Base-by-base conservation (phyloP, 371 early-diverging fungal genomes). In the Dichotomocladium elegans region DNA sequence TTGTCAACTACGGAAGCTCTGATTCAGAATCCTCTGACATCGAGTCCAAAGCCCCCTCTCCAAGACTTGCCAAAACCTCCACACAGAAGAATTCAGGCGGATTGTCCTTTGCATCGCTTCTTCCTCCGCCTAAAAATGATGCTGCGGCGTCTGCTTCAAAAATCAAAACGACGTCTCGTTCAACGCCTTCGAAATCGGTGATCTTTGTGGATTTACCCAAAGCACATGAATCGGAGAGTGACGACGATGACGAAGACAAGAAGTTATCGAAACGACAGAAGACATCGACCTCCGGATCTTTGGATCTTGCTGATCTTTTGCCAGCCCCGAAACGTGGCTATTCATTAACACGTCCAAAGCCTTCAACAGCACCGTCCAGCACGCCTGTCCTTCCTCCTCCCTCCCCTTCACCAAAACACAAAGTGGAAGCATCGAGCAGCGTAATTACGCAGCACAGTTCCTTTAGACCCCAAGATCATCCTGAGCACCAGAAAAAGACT, bases 141-240 rank as follows among this genome's bases (percentile, higher is more conserved):
- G n/a, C n/a, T n/a, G n/a, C n/a, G n/a, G n/a, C n/a, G n/a, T 26
- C 42, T 55, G 28, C 35, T 26, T 51, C 46, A 27, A 44, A 30
- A 49, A 12, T 22, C 34, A 14, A 2, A 48, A 17, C 29, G 10
- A 14, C 28, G n/a, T 25, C 31, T 25, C 15, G 28, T 15, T 46
- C 41, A 14, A 9, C 43, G 0, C 14, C 53, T 9, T 45, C 40
- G 6, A 56, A 60, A 29, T 31, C 61, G 1, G 60, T 68, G 5
- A 55, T 72, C 24, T 61, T 63, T 50, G 62, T 68, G 3, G 69
- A 66, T 52, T 52, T 68, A 17, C 72, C 72, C 14, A 44, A 29
- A 19, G 41, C 41, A 14, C 35, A 41, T 12, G 34, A 55, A 24
- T 44, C 48, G 24, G 51, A 58, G 33, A 46, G 56, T 12, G 61